Evolutionary conservation across 2,329 filamentous ascomycete species (phyloP), one percentile per base, ranked within the genome.

Genomic region (Aureobasidium pullulans): DNA sequence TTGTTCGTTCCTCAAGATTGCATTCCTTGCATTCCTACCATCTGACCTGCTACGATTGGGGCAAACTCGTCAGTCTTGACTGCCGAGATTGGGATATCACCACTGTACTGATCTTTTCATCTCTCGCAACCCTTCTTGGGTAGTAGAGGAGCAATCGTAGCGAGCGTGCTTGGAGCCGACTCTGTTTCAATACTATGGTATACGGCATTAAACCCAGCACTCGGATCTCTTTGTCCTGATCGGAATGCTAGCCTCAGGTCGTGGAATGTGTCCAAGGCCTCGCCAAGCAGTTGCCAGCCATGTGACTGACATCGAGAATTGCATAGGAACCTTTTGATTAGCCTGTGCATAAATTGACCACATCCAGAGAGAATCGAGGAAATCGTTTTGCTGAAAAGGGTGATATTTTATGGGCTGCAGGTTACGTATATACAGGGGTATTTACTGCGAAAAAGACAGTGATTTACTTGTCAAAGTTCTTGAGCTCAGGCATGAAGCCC

Each of bases 401-500:
- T 47, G 28, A 16, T 47, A 49, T 49, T 6, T 16, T 10, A 49
- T 5, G 11, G n/a, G 23, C 8, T 50, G 32, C 19, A 13, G 47
- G 13, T 40, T 40, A 16, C 39, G 34, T 29, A 52, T 52, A 40
- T 39, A 40, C 19, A 39, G 1, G 36, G 48, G 19, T 29, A 31
- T 52, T 5, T 52, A 49, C 47, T 23, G 47, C 40, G 15, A 7
- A 9, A 28, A 16, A 16, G 19, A 19, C 48, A 52, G 44, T 36
- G 31, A 36, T 11, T 23, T 59, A 70, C 57, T 64, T 63, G 62
- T 79, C 76, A 62, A 79, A 78, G 60, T 76, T 74, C 66, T 74
- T 76, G 61, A 81, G 70, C 52, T 75, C 72, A 59, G 78, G 78
- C 78, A 81, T 81, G 70, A 77, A 77, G 4, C 75, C 78, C 57